Conservation (phyloP, 2,329 filamentous ascomycete genomes). For the Trichoderma breve region DNA sequence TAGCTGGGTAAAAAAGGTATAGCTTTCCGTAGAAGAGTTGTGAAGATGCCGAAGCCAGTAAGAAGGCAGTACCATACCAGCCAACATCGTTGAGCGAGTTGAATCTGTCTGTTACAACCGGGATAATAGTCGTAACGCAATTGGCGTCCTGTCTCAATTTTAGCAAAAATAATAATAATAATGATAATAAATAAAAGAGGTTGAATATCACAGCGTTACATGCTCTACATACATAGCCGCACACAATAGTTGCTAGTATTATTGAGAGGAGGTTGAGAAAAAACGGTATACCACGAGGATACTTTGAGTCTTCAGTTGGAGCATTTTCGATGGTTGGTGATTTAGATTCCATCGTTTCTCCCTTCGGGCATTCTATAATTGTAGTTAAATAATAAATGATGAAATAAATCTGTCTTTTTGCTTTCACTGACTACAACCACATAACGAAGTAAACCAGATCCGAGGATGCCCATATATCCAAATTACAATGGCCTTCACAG, state of each 20-base stretch:
- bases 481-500: not conserved
- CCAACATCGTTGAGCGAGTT: not conserved
- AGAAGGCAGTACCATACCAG: not conserved
- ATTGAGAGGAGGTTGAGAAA: conserved; percentile 4
- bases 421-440: not conserved
- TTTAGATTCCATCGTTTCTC: not conserved
- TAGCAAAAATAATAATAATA: no score
- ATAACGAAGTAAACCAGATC: not conserved
- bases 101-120: not conserved
- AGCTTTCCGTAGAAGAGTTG: not conserved
- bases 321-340: not conserved
- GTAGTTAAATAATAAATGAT: not conserved
- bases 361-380: not conserved
- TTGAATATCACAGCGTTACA: not conserved
- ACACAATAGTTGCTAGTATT: not conserved
- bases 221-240: not conserved
- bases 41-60: not conserved
- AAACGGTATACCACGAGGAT: not conserved
- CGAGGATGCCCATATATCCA: not conserved
- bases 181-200: no score
- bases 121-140: not conserved
- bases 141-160: not conserved
- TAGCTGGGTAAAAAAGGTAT: not conserved
- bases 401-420: not conserved
- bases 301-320: not conserved